Percentiles rank a stretch among this genome's conserved stretches.
Conservation (phyloP, 345 rosid genomes). For the Arabis alpina region DNA sequence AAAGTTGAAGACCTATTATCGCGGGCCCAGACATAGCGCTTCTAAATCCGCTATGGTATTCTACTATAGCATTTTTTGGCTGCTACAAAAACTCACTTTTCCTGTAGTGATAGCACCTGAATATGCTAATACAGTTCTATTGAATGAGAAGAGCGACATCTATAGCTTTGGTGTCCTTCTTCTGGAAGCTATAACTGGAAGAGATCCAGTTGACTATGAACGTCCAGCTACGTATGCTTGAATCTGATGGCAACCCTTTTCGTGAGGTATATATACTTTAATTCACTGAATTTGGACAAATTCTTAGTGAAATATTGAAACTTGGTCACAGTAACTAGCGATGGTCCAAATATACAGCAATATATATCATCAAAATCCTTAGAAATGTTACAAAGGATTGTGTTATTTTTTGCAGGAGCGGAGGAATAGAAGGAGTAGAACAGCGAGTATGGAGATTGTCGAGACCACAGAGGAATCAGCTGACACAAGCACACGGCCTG, state of each 20-base stretch:
- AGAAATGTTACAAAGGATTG: too few relatives aligned
- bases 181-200: conserved; percentile 86
- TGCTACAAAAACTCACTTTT: too few relatives aligned
- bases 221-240: conserved; percentile 84
- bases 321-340: background rate
- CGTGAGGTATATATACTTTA: conserved; percentile 65
- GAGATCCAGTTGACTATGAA: conserved; percentile 93
- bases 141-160: conserved; percentile 92
- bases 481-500: conserved; percentile 40
- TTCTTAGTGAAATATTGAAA: background rate
- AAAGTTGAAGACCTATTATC: too few relatives aligned
- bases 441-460: conserved; percentile 73
- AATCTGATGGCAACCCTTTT: conserved; percentile 81
- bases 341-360: conserved; percentile 11
- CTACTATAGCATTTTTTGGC: too few relatives aligned
- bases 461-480: conserved; percentile 64
- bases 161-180: conserved; percentile 94
- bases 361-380: background rate
- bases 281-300: background rate
- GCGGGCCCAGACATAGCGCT: too few relatives aligned
- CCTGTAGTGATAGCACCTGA: conserved; percentile 99
- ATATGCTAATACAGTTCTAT: conserved; percentile 86
- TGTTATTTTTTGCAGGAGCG: conserved; percentile 58
- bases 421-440: conserved; percentile 77
- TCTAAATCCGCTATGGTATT: too few relatives aligned